phyloP scores from a whole-genome alignment of 2,329 filamentous ascomycete species.

The Xylaria sp. region DNA sequence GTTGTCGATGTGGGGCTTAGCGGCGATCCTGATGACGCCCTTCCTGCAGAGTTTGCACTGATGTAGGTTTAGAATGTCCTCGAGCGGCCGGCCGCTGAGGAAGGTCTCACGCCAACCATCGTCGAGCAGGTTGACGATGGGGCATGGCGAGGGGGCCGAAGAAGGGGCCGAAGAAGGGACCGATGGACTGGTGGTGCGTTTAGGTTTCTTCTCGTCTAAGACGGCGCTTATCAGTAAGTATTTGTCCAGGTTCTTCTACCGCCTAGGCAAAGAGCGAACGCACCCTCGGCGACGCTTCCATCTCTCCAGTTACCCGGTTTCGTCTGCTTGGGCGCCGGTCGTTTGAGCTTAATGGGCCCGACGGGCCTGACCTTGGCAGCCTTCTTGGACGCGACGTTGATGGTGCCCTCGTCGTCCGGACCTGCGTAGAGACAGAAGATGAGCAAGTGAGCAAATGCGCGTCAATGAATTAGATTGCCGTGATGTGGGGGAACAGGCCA shows the following conservation, averaged over 20 bases:
- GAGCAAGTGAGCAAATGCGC: conserved; percentile 34
- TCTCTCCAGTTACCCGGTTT: conserved; percentile 79
- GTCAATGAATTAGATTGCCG: conserved; percentile 29
- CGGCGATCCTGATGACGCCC: conserved; percentile 78
- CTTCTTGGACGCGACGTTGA: conserved; percentile 71
- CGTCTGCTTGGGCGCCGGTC: conserved; percentile 68
- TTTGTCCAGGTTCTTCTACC: too few species aligned
- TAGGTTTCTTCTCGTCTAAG: conserved; percentile 66
- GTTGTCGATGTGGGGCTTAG: conserved; percentile 81
- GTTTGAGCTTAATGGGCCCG: conserved; percentile 71
- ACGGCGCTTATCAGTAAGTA: conserved; percentile 3
- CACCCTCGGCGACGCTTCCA: conserved; percentile 72
- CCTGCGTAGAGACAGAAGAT: conserved; percentile 37
- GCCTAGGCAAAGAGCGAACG: conserved; percentile 37
- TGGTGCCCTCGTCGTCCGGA: conserved; percentile 67
- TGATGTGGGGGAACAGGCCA: conserved; percentile 16
- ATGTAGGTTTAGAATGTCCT: conserved; percentile 81
- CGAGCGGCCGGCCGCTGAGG: conserved; percentile 80
- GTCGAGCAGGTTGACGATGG: conserved; percentile 76
- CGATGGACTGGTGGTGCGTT: conserved; percentile 55
- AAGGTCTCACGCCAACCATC: conserved; percentile 82
- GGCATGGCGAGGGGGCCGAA: conserved; percentile 60
- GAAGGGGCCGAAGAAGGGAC: conserved; percentile 55
- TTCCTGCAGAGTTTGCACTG: conserved; percentile 97
- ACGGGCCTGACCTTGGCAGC: conserved; percentile 57